Evolutionary conservation across 495 filamentous ascomycete genomes (phyloP).

Genomic region (Talaromyces trachyspermus): DNA sequence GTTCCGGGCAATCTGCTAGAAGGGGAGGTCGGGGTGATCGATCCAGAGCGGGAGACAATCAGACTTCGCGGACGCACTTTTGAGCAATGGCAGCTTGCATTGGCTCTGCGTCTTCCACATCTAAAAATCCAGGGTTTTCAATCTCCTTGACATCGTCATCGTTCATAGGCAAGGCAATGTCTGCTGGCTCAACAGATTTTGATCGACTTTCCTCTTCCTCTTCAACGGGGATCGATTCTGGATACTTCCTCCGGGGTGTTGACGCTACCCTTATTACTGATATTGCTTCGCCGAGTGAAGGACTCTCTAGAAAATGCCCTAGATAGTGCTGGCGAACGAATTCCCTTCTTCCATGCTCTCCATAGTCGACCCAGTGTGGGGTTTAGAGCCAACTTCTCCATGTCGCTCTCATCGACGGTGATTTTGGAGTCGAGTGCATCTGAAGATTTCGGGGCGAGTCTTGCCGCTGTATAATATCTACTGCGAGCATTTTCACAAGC

Average conservation of each 20-base stretch:
- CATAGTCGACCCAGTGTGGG: slow-evolving; percentile 81
- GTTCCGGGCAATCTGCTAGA: slow-evolving; percentile 24
- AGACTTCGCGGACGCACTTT: slow-evolving; percentile 57
- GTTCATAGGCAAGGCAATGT: slow-evolving; percentile 57
- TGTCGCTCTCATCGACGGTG: slow-evolving; percentile 81
- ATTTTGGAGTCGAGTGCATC: slow-evolving; percentile 36
- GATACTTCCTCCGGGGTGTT: slow-evolving; percentile 25
- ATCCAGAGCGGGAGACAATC: slow-evolving; percentile 35
- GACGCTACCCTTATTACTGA: slow-evolving; percentile 34
- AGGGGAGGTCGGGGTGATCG: slow-evolving; percentile 28
- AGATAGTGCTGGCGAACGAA: slow-evolving; percentile 36
- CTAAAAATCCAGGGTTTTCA: slow-evolving; percentile 56
- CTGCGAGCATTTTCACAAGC: slow-evolving; percentile 85
- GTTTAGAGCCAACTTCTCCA: slow-evolving; percentile 88
- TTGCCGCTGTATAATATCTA: slow-evolving; percentile 36
- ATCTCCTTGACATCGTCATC: slow-evolving; percentile 69
- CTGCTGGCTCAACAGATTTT: slow-evolving; percentile 36
- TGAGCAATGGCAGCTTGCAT: slow-evolving; percentile 35
- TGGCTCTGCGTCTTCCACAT: slow-evolving; percentile 51
- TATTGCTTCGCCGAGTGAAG: slow-evolving; percentile 28
- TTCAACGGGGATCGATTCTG: not conserved
- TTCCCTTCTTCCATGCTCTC: slow-evolving; percentile 90
- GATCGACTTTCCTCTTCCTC: not conserved
- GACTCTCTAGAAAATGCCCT: slow-evolving; percentile 38
- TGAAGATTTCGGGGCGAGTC: slow-evolving; percentile 24